Evolutionary conservation across 306 rosid species (phyloP).

Genomic region (Fagus sylvatica): DNA sequence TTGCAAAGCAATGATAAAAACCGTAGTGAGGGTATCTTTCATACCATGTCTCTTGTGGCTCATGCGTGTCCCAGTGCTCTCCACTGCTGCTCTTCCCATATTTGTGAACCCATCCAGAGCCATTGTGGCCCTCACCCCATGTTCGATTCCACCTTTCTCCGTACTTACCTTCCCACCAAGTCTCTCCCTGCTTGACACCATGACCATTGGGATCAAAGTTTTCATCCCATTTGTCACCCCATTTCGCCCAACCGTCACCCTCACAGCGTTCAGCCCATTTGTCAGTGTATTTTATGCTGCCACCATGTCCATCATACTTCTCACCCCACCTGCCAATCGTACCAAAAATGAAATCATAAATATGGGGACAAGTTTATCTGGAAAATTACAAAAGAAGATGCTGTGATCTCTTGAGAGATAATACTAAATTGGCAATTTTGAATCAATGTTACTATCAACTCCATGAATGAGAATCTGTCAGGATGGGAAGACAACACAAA

Average conservation of each 20-base stretch:
- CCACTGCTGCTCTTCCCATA: slow-evolving; percentile 96
- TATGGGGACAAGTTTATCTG: neutral
- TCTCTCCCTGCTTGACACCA: slow-evolving; percentile 94
- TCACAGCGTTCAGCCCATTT: slow-evolving; percentile 90
- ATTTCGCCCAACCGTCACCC: slow-evolving; percentile 84
- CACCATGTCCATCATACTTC: slow-evolving; percentile 81
- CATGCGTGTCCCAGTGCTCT: slow-evolving; percentile 96
- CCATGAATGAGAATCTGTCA: neutral
- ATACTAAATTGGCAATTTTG: neutral
- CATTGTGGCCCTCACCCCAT: slow-evolving; percentile 91
- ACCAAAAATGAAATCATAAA: neutral
- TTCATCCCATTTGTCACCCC: slow-evolving; percentile 99
- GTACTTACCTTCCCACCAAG: slow-evolving; percentile 89
- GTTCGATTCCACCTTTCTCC: slow-evolving; percentile 92
- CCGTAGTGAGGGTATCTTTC: slow-evolving; percentile 89
- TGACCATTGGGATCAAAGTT: slow-evolving; percentile 59
- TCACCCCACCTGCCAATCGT: slow-evolving; percentile 85
- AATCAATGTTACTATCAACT: neutral
- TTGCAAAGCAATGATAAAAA: slow-evolving; percentile 77
- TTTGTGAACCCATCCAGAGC: slow-evolving; percentile 96
- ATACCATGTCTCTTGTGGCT: slow-evolving; percentile 82
- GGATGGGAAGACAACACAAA: neutral
- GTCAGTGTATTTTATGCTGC: slow-evolving; percentile 87
- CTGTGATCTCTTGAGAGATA: neutral
- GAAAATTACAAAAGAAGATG: neutral